These are phyloP conservation scores for Glaciozyma antarctica DNA, from an alignment of 768 basidiomycete species.

Conservation along the genomic window DNA sequence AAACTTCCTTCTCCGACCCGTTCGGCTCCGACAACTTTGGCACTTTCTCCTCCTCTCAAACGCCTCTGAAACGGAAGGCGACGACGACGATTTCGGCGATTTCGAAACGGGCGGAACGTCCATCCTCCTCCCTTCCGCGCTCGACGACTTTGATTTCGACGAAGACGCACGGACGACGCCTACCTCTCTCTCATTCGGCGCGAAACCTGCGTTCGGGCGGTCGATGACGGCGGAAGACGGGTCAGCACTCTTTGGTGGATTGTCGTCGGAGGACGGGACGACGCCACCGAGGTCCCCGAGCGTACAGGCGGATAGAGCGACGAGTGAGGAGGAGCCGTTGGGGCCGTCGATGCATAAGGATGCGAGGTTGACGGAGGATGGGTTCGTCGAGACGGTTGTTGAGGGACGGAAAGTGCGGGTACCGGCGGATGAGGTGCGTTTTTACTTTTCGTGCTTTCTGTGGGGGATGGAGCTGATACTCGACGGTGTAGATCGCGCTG, in stretches of 20 bases:
- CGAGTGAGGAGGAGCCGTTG: slow-evolving; percentile 14
- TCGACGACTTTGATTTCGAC: slow-evolving; percentile 26
- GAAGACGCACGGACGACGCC: slow-evolving; percentile 6
- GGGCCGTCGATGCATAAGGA: slow-evolving; percentile 20
- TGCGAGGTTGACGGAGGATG: slow-evolving; percentile 20
- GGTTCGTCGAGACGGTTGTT: slow-evolving; percentile 22
- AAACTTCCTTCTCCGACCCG: not conserved
- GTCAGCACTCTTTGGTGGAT: slow-evolving; percentile 21
- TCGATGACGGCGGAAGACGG: slow-evolving; percentile 14
- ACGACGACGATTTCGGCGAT: slow-evolving; percentile 25
- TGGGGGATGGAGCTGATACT: not conserved
- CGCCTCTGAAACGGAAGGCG: no score
- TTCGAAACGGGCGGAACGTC: slow-evolving; percentile 15
- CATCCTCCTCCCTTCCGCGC: slow-evolving; percentile 17
- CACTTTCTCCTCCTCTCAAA: no score
- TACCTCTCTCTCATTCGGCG: not conserved
- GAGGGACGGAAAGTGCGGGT: slow-evolving; percentile 19
- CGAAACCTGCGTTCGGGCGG: not conserved
- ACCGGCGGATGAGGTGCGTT: slow-evolving; percentile 26
- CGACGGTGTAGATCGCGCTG: not conserved
- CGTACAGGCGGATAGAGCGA: slow-evolving; percentile 11
- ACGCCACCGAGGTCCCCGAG: not conserved
- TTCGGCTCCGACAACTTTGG: slow-evolving; percentile 10
- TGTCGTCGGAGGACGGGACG: slow-evolving; percentile 7
- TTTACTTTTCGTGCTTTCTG: not conserved